Base-by-base conservation (phyloP, 148 eudicot genomes). In the Camellia japonica region DNA sequence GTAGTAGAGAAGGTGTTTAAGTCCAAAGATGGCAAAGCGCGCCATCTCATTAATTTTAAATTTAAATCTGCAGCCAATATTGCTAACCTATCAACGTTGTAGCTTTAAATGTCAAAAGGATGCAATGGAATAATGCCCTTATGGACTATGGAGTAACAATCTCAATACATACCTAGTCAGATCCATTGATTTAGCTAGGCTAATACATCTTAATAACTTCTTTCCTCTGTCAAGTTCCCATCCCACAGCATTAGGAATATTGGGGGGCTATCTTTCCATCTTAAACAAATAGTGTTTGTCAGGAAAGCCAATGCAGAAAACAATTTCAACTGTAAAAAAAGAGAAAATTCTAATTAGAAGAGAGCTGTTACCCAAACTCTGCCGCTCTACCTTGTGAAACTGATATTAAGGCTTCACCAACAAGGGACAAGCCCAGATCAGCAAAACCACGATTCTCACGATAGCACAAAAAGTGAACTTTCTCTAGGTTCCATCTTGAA, bases 371-470 rank as follows among this genome's bases (percentile, higher is more conserved):
- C 23, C 23, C 23, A 23, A 23, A 23, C 0, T 23, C 23, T 23
- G 23, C 23, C 23, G 23, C 23, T 23, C 23, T 23, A 23, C 23
- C 23, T 23, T 23, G 23, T 23, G 23, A 23, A 86, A 79, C 84
- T 68, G 91, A 83, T 67, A 94, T 84, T 59, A 82, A 68, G 43
- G 91, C 98, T 84, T 91, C 92, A 70, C 92, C 97, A 78, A 94
- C 86, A 78, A 92, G 89, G 47, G 97, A 94, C 71, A 87, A 79
- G 9, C 76, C 84, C 84, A 94, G 79, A 85, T 94, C 93, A 47
- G 93, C 91, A 84, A 91, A 92, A 77, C 97, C 98, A 81, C 90
- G 94, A 63, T 70, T 90, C 86, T 94, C 98, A 47, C 97, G 91
- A 81, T 94, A 92, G 88, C 98, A 92, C 61, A 94, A 86, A 86